These are phyloP conservation scores for Exophiala sp. DNA, from an alignment of 2,329 filamentous ascomycete species.

Conservation along the genomic window DNA sequence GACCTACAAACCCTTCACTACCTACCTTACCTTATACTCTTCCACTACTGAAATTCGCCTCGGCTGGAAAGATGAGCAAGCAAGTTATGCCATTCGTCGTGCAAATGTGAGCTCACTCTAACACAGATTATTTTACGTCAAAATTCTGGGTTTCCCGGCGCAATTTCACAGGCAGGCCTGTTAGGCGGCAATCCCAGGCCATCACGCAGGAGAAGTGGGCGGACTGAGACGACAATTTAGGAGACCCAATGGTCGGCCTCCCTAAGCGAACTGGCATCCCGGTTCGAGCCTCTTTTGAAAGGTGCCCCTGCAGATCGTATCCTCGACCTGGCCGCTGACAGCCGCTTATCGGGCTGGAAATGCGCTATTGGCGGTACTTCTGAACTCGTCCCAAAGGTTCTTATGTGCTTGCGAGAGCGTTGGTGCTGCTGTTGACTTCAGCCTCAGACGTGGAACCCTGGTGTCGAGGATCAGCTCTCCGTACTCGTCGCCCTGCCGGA, in stretches of 20 bases:
- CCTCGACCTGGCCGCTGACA: slow-evolving; percentile 12
- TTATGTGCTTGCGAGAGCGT: neutral
- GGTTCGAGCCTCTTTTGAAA: slow-evolving; percentile 9
- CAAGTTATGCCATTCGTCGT: slow-evolving; percentile 15
- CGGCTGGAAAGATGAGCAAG: slow-evolving; percentile 8
- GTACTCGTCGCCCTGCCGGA: neutral
- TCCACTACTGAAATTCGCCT: neutral
- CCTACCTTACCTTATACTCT: no score
- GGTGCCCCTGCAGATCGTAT: slow-evolving; percentile 25
- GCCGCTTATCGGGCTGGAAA: slow-evolving; percentile 12
- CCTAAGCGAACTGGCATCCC: slow-evolving; percentile 18
- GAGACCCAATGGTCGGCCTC: slow-evolving; percentile 14
- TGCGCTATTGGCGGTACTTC: slow-evolving; percentile 13
- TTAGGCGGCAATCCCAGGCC: slow-evolving; percentile 13
- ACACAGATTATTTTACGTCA: slow-evolving; percentile 22
- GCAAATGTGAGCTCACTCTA: slow-evolving; percentile 7
- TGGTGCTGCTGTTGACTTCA: neutral
- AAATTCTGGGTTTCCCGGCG: slow-evolving; percentile 8
- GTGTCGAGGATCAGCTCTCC: neutral
- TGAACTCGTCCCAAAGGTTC: slow-evolving; percentile 1
- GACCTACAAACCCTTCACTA: no score
- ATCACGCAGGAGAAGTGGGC: slow-evolving; percentile 3
- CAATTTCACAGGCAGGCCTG: slow-evolving; percentile 19
- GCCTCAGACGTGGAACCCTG: neutral
- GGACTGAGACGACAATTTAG: neutral